Percentiles rank a stretch among this genome's conserved stretches.
These are phyloP conservation scores for Hypoxylon sp. DNA, from an alignment of 2,329 filamentous ascomycete species.

Conservation along the genomic window DNA sequence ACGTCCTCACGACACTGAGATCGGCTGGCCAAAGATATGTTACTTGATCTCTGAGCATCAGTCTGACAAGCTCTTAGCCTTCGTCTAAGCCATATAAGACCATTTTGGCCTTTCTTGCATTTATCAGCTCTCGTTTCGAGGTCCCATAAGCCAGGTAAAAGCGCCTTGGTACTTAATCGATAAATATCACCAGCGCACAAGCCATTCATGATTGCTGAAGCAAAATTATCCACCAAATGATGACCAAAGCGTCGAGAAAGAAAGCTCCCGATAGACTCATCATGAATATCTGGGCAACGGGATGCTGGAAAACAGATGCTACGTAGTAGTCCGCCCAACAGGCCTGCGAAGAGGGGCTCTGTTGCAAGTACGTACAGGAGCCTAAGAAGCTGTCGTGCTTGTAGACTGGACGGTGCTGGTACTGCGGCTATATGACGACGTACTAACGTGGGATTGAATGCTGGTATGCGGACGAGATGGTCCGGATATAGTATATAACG, in stretches of 20 bases:
- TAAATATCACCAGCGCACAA: constrained; percentile 30
- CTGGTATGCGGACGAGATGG: constrained; percentile 28
- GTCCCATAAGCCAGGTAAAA: constrained; percentile 25
- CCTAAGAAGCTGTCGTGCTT: constrained; percentile 5
- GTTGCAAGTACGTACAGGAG: constrained; percentile 14
- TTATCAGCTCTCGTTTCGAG: constrained; percentile 17
- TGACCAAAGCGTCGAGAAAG: constrained; percentile 20
- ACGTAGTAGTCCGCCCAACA: constrained; percentile 14
- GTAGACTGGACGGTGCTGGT: constrained; percentile 24
- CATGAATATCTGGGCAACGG: constrained; percentile 13
- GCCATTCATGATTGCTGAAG: constrained; percentile 27
- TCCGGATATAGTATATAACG: constrained; percentile 34
- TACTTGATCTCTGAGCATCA: background rate
- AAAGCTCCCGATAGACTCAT: constrained; percentile 34
- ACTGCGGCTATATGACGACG: constrained; percentile 24
- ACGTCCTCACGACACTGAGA: constrained; percentile 3
- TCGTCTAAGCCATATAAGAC: background rate
- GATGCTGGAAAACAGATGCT: constrained; percentile 7
- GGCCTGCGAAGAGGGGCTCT: constrained; percentile 26
- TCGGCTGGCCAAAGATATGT: background rate
- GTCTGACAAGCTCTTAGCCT: background rate
- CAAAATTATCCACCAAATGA: constrained; percentile 23
- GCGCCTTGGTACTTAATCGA: constrained; percentile 23
- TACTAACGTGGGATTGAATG: constrained; percentile 19
- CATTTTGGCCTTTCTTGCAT: constrained; percentile 2